phyloP scores from a whole-genome alignment of 768 basidiomycete species.

The Mycena haematopus region DNA sequence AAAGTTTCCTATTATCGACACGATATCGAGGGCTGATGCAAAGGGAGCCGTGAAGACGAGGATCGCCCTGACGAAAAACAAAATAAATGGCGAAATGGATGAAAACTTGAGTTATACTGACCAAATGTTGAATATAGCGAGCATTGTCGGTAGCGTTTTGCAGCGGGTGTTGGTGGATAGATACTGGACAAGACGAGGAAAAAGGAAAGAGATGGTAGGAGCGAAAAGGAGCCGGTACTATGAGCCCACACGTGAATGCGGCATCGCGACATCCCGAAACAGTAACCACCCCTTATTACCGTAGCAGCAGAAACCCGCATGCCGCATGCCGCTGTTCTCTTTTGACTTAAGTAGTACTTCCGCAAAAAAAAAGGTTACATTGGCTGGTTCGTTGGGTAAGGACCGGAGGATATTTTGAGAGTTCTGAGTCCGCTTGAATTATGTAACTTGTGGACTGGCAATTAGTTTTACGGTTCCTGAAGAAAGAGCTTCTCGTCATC shows the following conservation, averaged over 20 bases:
- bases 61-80: conserved; percentile 16
- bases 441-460: too few species aligned
- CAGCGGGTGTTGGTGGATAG: conserved; percentile 7
- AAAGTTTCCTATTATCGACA: conserved; percentile 16
- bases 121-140: conserved; percentile 25
- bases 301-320: too few species aligned
- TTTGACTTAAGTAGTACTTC: too few species aligned
- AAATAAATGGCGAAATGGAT: not conserved
- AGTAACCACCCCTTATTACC: too few species aligned
- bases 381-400: too few species aligned
- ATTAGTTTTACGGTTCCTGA: too few species aligned
- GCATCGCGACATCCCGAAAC: too few species aligned
- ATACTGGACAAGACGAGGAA: not conserved
- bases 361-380: too few species aligned
- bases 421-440: too few species aligned
- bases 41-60: conserved; percentile 27
- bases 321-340: too few species aligned
- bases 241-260: not conserved
- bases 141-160: conserved; percentile 12
- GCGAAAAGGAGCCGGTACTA: not conserved
- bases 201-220: not conserved
- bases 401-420: too few species aligned
- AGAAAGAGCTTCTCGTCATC: too few species aligned
- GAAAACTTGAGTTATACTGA: not conserved
- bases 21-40: conserved; percentile 24